Evolutionary conservation across 2,329 filamentous ascomycete genomes (phyloP).

Genomic region (Colletotrichum aenigma): DNA sequence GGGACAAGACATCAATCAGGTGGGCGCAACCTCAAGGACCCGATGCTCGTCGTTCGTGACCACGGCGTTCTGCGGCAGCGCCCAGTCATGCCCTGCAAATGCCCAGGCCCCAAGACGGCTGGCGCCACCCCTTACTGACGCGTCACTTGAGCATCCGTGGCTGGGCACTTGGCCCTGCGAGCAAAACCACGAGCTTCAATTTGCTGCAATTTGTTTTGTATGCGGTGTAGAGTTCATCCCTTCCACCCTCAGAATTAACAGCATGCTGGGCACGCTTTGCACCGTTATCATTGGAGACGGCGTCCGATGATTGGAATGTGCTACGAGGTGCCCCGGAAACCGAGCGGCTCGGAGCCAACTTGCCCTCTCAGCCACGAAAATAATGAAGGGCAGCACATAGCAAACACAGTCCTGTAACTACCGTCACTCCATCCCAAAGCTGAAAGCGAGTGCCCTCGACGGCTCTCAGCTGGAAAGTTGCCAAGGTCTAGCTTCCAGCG

Average conservation of each 20-base stretch:
- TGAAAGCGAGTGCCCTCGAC: rapidly evolving
- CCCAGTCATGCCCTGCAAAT: neutral
- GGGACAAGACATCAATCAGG: neutral
- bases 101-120: conserved; percentile 1
- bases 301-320: neutral
- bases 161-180: neutral
- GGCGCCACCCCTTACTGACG: neutral
- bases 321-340: neutral
- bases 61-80: neutral
- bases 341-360: neutral
- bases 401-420: neutral
- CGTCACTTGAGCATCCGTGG: neutral
- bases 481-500: neutral
- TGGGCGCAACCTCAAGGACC: neutral
- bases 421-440: neutral
- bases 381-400: neutral
- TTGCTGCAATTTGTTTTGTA: neutral
- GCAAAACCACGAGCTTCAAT: neutral
- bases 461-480: neutral
- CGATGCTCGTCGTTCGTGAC: neutral
- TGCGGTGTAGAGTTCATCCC: neutral
- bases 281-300: neutral
- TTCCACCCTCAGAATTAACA: neutral
- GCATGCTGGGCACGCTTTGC: neutral
- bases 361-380: neutral